phyloP scores from a whole-genome alignment of 768 basidiomycete species.

The Clitopilus hobsonii region DNA sequence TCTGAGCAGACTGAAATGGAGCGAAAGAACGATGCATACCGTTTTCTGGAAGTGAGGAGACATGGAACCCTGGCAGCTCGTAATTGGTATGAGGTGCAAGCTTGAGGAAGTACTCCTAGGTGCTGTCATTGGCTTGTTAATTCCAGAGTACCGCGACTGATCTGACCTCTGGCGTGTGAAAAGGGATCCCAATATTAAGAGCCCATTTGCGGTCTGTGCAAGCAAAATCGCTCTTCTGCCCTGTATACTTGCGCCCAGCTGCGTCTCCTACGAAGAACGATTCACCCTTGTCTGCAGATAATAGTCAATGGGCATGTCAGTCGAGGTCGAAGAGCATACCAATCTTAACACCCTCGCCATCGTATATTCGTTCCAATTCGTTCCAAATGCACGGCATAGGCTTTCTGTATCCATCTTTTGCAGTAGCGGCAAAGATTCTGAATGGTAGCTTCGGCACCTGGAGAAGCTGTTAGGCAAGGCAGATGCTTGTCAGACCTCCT shows the following conservation, averaged over 20 bases:
- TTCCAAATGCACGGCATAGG: constrained; percentile 88
- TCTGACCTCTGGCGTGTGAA: constrained; percentile 80
- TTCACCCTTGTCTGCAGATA: constrained; percentile 47
- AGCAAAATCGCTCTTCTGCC: constrained; percentile 58
- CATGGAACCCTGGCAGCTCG: constrained; percentile 64
- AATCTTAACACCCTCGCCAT: constrained; percentile 52
- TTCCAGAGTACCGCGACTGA: background rate
- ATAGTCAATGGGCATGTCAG: constrained; percentile 4
- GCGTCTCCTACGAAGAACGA: constrained; percentile 90
- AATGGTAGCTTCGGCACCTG: constrained; percentile 77
- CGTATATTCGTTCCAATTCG: constrained; percentile 61
- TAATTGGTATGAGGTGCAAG: constrained; percentile 36
- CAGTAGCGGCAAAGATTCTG: constrained; percentile 71
- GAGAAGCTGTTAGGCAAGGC: background rate
- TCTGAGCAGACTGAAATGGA: background rate
- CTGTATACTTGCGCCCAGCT: constrained; percentile 61
- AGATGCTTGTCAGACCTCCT: background rate
- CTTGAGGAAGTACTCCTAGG: constrained; percentile 76
- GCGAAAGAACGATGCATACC: constrained; percentile 19
- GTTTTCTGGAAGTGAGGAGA: constrained; percentile 36
- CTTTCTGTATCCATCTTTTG: constrained; percentile 74
- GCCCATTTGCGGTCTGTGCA: constrained; percentile 87
- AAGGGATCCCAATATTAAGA: constrained; percentile 64
- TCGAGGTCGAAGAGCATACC: constrained; percentile 35
- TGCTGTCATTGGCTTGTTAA: background rate